Evolutionary conservation across 192 early-diverging fungal species (phyloP).

Genomic region (Mortierella antarctica): DNA sequence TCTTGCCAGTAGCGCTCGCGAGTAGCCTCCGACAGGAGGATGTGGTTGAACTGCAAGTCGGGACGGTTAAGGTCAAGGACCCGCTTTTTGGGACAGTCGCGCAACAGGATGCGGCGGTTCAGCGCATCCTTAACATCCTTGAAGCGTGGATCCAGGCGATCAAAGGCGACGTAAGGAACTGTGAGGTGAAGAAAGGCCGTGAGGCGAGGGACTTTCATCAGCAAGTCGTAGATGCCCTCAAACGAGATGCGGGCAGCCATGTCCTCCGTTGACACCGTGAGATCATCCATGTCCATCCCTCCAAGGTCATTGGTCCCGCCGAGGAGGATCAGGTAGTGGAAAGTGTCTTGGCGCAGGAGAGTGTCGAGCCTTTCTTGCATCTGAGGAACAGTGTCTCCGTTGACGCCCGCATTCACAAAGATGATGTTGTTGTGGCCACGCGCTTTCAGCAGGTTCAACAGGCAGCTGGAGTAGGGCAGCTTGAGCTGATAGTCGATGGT

Average conservation of each 20-base stretch:
- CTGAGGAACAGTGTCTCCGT: slow-evolving; percentile 7
- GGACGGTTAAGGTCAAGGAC: slow-evolving; percentile 21
- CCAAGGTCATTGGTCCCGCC: slow-evolving; percentile 27
- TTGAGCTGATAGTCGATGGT: not conserved
- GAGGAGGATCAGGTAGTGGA: slow-evolving; percentile 5
- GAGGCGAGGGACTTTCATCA: not conserved
- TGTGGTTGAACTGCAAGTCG: slow-evolving; percentile 6
- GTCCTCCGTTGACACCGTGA: not conserved
- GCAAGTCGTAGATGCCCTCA: not conserved
- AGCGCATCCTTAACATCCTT: slow-evolving; percentile 8
- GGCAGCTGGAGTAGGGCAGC: slow-evolving; percentile 10
- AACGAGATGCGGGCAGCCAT: slow-evolving; percentile 4
- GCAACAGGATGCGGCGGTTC: slow-evolving; percentile 1
- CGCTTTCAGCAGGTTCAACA: not conserved
- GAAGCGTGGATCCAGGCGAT: not conserved
- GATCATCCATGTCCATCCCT: not conserved
- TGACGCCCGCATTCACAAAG: slow-evolving; percentile 20
- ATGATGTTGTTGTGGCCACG: not conserved
- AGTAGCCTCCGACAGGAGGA: slow-evolving; percentile 11
- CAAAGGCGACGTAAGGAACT: slow-evolving; percentile 15
- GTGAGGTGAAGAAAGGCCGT: slow-evolving; percentile 12
- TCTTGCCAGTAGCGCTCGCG: not conserved
- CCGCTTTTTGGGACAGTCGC: slow-evolving; percentile 1
- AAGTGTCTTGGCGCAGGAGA: not conserved
- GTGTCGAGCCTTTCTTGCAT: slow-evolving; percentile 2